A percentile compares a stretch with the other conserved stretches of the same genome.
phyloP scores from a whole-genome alignment of 129 eudicot genomes.

The Helianthus tuberosus region DNA sequence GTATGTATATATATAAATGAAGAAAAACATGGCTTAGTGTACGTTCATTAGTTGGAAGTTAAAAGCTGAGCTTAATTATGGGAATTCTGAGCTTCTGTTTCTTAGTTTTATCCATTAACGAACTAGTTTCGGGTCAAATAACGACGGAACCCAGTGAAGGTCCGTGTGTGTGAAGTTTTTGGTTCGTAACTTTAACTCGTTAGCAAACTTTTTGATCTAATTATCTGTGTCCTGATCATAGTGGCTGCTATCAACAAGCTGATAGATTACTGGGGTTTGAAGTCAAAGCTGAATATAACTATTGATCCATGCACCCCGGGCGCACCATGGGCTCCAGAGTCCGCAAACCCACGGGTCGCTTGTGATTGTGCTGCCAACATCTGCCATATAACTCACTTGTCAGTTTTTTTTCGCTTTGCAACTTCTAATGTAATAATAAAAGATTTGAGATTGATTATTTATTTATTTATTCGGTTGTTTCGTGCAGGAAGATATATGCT shows the following conservation, averaged over 20 bases:
- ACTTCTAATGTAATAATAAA: slow-evolving; percentile 10
- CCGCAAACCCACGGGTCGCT: slow-evolving; percentile 56
- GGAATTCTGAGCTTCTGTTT: slow-evolving; percentile 48
- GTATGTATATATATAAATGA: slow-evolving; percentile 13
- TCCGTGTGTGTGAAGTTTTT: slow-evolving; percentile 26
- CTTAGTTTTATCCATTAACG: slow-evolving; percentile 36
- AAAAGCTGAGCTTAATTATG: slow-evolving; percentile 35
- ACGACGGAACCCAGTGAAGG: slow-evolving; percentile 64
- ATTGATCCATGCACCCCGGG: slow-evolving; percentile 57
- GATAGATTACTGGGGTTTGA: slow-evolving; percentile 63
- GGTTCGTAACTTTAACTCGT: neutral
- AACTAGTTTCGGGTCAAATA: slow-evolving; percentile 44
- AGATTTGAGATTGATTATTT: slow-evolving; percentile 11
- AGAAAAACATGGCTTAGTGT: slow-evolving; percentile 7
- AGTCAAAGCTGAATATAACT: slow-evolving; percentile 46
- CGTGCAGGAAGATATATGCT: slow-evolving; percentile 73
- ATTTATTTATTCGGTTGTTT: neutral
- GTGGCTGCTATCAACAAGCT: slow-evolving; percentile 72
- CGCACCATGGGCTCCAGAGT: slow-evolving; percentile 60
- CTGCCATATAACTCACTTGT: slow-evolving; percentile 76
- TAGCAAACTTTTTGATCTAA: slow-evolving; percentile 9
- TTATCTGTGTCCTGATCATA: slow-evolving; percentile 14
- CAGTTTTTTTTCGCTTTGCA: slow-evolving; percentile 23
- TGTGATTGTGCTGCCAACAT: slow-evolving; percentile 57
- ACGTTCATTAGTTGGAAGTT: neutral